Evolutionary conservation across 2,329 filamentous ascomycete genomes (phyloP).

Genomic region (Alternaria hordeiaustralica): DNA sequence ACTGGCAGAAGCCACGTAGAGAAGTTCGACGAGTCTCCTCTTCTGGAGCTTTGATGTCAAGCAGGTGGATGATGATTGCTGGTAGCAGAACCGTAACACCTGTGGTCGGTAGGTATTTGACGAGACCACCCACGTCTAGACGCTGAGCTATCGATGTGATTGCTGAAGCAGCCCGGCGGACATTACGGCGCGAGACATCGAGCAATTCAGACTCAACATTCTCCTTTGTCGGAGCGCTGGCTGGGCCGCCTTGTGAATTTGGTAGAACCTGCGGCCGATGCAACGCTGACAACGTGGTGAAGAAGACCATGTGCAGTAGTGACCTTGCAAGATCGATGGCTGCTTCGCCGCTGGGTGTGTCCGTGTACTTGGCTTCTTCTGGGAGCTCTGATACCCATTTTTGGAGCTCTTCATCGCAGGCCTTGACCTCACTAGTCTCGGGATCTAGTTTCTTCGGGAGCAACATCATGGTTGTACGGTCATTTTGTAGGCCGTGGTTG

Average conservation of each 20-base stretch:
- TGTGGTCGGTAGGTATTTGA: constrained; percentile 82
- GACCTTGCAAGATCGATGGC: constrained; percentile 75
- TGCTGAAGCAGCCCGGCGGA: constrained; percentile 81
- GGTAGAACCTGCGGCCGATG: constrained; percentile 91
- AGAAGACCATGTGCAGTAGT: constrained; percentile 92
- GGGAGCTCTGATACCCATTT: constrained; percentile 79
- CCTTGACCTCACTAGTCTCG: constrained; percentile 79
- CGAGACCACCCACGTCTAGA: constrained; percentile 74
- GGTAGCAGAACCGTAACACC: constrained; percentile 90
- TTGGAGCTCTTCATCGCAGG: constrained; percentile 79
- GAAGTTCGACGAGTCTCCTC: constrained; percentile 74
- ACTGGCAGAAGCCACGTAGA: constrained; percentile 83
- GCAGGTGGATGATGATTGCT: constrained; percentile 90
- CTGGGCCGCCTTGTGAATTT: constrained; percentile 63
- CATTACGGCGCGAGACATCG: constrained; percentile 80
- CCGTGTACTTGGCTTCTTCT: constrained; percentile 71
- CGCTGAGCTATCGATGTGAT: constrained; percentile 85
- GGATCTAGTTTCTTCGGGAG: constrained; percentile 86
- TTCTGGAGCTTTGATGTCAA: constrained; percentile 87
- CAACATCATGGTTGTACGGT: constrained; percentile 82
- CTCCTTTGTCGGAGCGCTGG: constrained; percentile 51
- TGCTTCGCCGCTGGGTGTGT: constrained; percentile 63
- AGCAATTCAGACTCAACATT: constrained; percentile 68
- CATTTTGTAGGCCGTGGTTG: constrained; percentile 73
- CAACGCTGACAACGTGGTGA: constrained; percentile 87